phyloP scores from a whole-genome alignment of 2,329 filamentous ascomycete genomes.

The Hymenoscyphus fraxineus region DNA sequence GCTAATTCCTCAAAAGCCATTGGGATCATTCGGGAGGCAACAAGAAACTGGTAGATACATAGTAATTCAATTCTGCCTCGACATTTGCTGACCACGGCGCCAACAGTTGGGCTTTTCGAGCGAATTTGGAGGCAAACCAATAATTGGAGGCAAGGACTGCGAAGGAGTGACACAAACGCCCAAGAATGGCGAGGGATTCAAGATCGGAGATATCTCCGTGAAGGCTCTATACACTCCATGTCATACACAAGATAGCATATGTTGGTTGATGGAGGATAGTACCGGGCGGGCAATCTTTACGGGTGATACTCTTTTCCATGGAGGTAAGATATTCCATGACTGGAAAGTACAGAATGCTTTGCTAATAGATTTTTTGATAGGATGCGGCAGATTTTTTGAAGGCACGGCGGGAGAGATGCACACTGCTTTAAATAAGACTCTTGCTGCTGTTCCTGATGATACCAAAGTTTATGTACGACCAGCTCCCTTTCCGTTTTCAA shows the following conservation, averaged over 20 bases:
- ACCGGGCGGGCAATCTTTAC: slow-evolving; percentile 81
- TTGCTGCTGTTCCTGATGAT: slow-evolving; percentile 79
- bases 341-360: neutral
- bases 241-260: slow-evolving; percentile 98
- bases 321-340: slow-evolving; percentile 50
- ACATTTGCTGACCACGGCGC: neutral
- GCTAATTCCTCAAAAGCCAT: slow-evolving; percentile 54
- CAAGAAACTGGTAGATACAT: slow-evolving; percentile 61
- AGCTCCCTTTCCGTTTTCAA: slow-evolving; percentile 34
- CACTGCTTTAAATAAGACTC: slow-evolving; percentile 80
- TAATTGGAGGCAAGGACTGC: slow-evolving; percentile 88
- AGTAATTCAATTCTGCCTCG: too few relatives aligned
- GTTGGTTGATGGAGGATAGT: slow-evolving; percentile 84
- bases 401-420: slow-evolving; percentile 89
- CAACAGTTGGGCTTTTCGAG: slow-evolving; percentile 6
- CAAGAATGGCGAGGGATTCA: slow-evolving; percentile 70
- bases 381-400: slow-evolving; percentile 95
- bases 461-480: slow-evolving; percentile 76
- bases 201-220: slow-evolving; percentile 77
- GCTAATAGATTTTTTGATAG: slow-evolving; percentile 40
- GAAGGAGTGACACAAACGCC: slow-evolving; percentile 75
- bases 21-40: slow-evolving; percentile 95
- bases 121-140: slow-evolving; percentile 45
- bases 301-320: slow-evolving; percentile 93
- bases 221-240: slow-evolving; percentile 93